Base-by-base conservation (phyloP, 208 protist genomes). In the Acanthamoeba rhysodes region DNA sequence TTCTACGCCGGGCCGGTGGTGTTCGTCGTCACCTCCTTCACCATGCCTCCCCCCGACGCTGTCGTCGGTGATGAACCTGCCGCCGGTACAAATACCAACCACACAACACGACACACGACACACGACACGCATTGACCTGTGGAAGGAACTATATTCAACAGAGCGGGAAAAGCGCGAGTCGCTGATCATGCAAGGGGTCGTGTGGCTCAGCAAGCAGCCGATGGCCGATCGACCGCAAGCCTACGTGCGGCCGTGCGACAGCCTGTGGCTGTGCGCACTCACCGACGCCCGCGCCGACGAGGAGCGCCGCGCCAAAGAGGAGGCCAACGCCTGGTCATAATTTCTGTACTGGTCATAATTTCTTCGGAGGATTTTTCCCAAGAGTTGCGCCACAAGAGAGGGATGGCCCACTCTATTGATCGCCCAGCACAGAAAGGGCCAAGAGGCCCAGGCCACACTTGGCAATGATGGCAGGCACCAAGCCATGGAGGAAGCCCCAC, bases 11-110 rank as follows among this genome's bases (percentile, higher is more conserved):
- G 62, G 27, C 62, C 62, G 24, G 62, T 70, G 62, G 62, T 70
- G 62, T 70, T 70, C 62, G 24, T 70, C 6, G 62, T 70, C 62
- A 70, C 62, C 24, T 70, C 62, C 62, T 70, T 70, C 62, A 70
- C 62, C 62, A 70, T 70, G 62, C 62, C 62, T 70, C 62, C 62
- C 62, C 10, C 57, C 57, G 57, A 64, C 57, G 57, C 57, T 27
- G 24, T 50, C 8, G 55, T 5, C 62, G 24, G 34, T 4, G 27
- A 70, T 2, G 62, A 70, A 29, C 62, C 62, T 6, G 27, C 10
- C 62, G 18, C 62, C 10, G 62, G 62, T 70, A 29, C 32, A 0
- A 59, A 7, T n/a, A n/a, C 24, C 18, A 18, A 59, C 55, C 55
- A 59, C 55, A 8, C 16, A 22, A 64, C 22, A 64, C 57, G 18